Base-by-base conservation (phyloP, 2,329 filamentous ascomycete species). In the Diplodia corticola region DNA sequence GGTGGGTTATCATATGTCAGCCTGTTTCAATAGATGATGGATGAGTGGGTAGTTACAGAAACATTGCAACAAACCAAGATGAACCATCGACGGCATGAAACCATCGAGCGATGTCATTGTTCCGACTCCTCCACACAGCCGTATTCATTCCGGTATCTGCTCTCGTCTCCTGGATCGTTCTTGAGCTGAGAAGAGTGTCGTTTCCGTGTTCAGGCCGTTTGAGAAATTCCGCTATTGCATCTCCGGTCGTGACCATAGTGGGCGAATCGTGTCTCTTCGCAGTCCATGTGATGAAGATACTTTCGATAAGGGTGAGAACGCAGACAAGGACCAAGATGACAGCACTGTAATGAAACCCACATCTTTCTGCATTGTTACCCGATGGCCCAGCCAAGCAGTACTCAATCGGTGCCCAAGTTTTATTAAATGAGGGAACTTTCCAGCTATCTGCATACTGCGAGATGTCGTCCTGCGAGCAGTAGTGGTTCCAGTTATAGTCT, bases 151-250 rank as follows among this genome's bases (percentile, higher is more conserved):
- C 26, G 24, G 4, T 13, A 1, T 24, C 5, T 30, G 35, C 15
- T n/a, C 22, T 17, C 12, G 4, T 15, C 26, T 59, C 1, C 13
- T 44, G 5, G 6, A 17, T 44, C n/a, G 15, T 17, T 1, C 20
- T 17, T n/a, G 17, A 9, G 5, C 17, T 9, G 15, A 17, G 22
- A 10, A 12, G 17, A 28, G 22, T 37, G 10, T 20, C n/a, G 0
- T 72, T 74, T 3, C 64, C 65, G 24, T 40, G 53, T 55, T 74
- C 73, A 5, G 70, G 67, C n/a, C 64, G 10, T 9, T 67, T 63
- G 5, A 74, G 64, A 51, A 72, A 76, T 7, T 70, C 72, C 12
- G 67, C 49, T n/a, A 74, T 68, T 1, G 71, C 74, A 65, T 73
- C 75, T 6, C 70, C 73, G 9, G 71, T 69, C 4, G 71, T 75